Evolutionary conservation across 2,329 filamentous ascomycete genomes (phyloP).

Genomic region (Trichothecium roseum): DNA sequence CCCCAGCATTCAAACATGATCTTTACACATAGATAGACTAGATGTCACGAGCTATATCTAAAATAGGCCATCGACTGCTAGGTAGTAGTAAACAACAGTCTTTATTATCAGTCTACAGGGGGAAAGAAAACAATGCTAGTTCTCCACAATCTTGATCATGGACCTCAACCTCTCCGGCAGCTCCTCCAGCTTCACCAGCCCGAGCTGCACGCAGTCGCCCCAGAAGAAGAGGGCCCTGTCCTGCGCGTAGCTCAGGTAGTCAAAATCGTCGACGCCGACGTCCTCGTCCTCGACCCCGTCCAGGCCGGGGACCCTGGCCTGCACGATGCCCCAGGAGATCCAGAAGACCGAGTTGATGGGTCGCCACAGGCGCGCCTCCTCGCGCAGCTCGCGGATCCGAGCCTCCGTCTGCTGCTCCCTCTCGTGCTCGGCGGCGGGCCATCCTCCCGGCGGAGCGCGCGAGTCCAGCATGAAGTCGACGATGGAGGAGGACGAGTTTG

Average conservation of each 20-base stretch:
- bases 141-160: slow-evolving; percentile 60
- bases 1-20: too few species aligned
- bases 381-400: slow-evolving; percentile 59
- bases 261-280: slow-evolving; percentile 66
- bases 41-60: too few species aligned
- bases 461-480: slow-evolving; percentile 75
- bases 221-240: slow-evolving; percentile 89
- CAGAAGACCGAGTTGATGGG: slow-evolving; percentile 80
- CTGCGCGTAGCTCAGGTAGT: slow-evolving; percentile 86
- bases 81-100: too few species aligned
- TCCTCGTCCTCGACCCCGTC: slow-evolving; percentile 40
- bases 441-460: slow-evolving; percentile 43
- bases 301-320: slow-evolving; percentile 75
- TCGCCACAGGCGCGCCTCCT: slow-evolving; percentile 78
- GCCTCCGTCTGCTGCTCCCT: slow-evolving; percentile 55
- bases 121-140: slow-evolving; percentile 29
- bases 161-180: slow-evolving; percentile 57
- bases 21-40: too few species aligned
- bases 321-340: slow-evolving; percentile 94
- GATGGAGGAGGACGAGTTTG: slow-evolving; percentile 38
- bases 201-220: slow-evolving; percentile 75
- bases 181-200: slow-evolving; percentile 65
- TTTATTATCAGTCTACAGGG: too few species aligned
- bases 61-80: too few species aligned
- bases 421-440: slow-evolving; percentile 42